Conservation (phyloP, 768 basidiomycete species). For the Dioszegia hungarica region DNA sequence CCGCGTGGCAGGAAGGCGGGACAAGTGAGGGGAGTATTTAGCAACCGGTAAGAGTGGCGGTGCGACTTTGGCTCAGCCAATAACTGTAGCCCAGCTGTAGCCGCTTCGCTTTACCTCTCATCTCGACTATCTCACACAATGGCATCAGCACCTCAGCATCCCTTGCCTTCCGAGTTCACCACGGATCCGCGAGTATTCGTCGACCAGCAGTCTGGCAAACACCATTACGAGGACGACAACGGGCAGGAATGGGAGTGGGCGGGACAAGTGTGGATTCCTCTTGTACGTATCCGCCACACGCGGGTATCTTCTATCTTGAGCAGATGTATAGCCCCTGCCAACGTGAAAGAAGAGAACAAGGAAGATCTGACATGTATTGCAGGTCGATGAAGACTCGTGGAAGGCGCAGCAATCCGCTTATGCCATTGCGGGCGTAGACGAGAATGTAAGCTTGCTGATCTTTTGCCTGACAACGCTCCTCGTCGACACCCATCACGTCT, state of each 20-base stretch:
- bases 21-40: too few species aligned
- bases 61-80: too few species aligned
- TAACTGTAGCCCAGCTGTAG: too few species aligned
- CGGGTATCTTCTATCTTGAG: not conserved
- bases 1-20: too few species aligned
- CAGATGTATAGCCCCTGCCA: not conserved
- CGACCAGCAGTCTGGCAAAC: slow-evolving; percentile 67
- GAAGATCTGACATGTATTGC: not conserved
- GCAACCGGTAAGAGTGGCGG: too few species aligned
- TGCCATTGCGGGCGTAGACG: slow-evolving; percentile 86
- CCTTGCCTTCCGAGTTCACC: slow-evolving; percentile 56
- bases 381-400: slow-evolving; percentile 83
- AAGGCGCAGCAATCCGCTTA: slow-evolving; percentile 93
- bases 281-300: slow-evolving; percentile 67
- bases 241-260: slow-evolving; percentile 90
- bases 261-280: slow-evolving; percentile 74
- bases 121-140: too few species aligned
- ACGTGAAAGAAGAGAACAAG: too few species aligned
- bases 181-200: slow-evolving; percentile 79
- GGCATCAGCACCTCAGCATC: not conserved
- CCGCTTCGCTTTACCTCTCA: too few species aligned
- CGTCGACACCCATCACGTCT: too few species aligned
- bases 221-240: slow-evolving; percentile 78
- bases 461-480: too few species aligned
- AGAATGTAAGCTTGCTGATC: slow-evolving; percentile 61